These are phyloP conservation scores for Fusarium haematococcum DNA, from an alignment of 2,329 filamentous ascomycete genomes.

Conservation along the genomic window DNA sequence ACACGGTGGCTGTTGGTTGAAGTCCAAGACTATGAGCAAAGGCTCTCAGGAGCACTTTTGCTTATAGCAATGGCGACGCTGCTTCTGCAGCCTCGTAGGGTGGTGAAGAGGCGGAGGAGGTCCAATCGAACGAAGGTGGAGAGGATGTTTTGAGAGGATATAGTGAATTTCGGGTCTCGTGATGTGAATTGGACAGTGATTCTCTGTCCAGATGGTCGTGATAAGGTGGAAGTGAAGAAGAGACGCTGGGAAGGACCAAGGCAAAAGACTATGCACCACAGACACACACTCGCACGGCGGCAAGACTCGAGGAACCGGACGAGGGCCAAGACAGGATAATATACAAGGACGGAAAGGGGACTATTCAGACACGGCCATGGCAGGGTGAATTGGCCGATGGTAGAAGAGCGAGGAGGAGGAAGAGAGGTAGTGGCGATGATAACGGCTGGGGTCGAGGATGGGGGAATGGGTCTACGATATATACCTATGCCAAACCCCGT, in stretches of 20 bases:
- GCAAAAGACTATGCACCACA: slow-evolving; percentile 44
- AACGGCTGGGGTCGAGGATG: slow-evolving; percentile 45
- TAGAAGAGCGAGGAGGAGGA: slow-evolving; percentile 40
- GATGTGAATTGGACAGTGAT: slow-evolving; percentile 38
- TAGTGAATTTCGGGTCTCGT: slow-evolving; percentile 26
- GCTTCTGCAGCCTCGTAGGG: not conserved
- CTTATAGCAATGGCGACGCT: slow-evolving; percentile 2
- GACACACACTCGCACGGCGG: slow-evolving; percentile 40
- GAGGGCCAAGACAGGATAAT: slow-evolving; percentile 38
- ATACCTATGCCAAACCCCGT: slow-evolving; percentile 51
- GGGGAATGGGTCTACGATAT: slow-evolving; percentile 60
- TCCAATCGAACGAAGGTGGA: slow-evolving; percentile 25
- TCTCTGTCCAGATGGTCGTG: slow-evolving; percentile 35
- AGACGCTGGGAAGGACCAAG: slow-evolving; percentile 43
- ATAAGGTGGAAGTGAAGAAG: slow-evolving; percentile 39
- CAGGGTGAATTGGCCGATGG: slow-evolving; percentile 40
- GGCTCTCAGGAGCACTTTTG: slow-evolving; percentile 7
- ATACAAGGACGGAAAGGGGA: slow-evolving; percentile 42
- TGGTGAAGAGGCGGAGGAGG: slow-evolving; percentile 12
- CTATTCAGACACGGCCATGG: slow-evolving; percentile 45
- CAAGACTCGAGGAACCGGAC: slow-evolving; percentile 33
- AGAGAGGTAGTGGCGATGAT: slow-evolving; percentile 45
- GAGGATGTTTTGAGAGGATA: slow-evolving; percentile 24
- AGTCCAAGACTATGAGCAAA: slow-evolving; percentile 10
- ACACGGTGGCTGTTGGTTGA: slow-evolving; percentile 21